Base-by-base conservation (phyloP, 2,329 filamentous ascomycete genomes). In the Juglanconis juglandina region DNA sequence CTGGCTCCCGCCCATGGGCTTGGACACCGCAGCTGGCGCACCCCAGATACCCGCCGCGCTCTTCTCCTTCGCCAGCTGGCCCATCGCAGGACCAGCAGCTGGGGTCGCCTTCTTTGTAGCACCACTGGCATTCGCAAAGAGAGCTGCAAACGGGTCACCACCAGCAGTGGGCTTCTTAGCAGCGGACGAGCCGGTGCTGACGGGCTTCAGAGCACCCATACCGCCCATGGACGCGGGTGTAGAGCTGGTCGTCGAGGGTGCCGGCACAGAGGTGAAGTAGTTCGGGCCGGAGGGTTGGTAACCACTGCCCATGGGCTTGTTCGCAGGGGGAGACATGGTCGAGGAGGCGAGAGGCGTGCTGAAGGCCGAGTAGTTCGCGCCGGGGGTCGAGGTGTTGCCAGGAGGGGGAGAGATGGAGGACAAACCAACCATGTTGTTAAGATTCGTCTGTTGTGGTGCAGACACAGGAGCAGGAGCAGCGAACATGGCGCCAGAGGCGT, bases 31-130 rank as follows among this genome's bases (percentile, higher is more conserved):
- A 52, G 86, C 80, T 14, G 89, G 82, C 0, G 90, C 84, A 17
- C 94, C 95, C 92, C 96, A 99, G 65, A 99, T 91, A 7, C 93
- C 92, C 14, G 93, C 92, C 68, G 88, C 92, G 61, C 92, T 95
- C 82, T 98, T 97, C 76, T 97, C 92, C 80, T 97, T 97, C n/a
- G 93, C 94, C 75, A 99, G 86, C 73, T 96, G 93, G 35, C 92
- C 93, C 77, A 99, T 84, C 58, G 93, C 93, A 55, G 92, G 88
- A 0, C 89, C 89, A 61, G 87, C 82, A 57, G 81, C 78, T 82
- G 79, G 2, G 87, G 83, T 62, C 76, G 81, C 1, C 77, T 95
- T 96, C 79, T 92, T 92, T 65, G 92, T 83, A 14, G 17, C n/a
- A 10, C 83, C 83, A 65, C 87, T 91, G 34, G 87, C 88, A 65